Percentiles rank a stretch among this genome's conserved stretches.
These are phyloP conservation scores for Ceratocystis variospora DNA, from an alignment of 2,329 filamentous ascomycete genomes.

Conservation along the genomic window DNA sequence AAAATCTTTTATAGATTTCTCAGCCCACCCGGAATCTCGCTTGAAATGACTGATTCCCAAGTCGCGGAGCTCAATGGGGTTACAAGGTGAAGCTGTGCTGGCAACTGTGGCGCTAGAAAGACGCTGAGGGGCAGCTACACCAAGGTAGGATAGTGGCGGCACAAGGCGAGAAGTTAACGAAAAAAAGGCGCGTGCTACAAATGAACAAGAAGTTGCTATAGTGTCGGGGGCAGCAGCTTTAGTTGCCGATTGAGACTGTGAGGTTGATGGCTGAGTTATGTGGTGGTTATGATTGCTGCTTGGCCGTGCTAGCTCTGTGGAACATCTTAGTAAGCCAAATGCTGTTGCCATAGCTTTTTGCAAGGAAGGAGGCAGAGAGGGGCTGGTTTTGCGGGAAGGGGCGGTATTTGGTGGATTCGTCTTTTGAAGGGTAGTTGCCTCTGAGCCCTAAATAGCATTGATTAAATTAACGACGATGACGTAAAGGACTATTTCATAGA, in stretches of 20 bases:
- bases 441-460: background rate
- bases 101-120: background rate
- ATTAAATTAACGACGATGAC: background rate
- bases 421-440: background rate
- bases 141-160: background rate
- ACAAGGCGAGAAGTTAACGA: background rate
- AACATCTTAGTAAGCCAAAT: conserved; percentile 14
- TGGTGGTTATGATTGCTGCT: background rate
- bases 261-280: background rate
- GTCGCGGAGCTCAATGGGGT: conserved; percentile 11
- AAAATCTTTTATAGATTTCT: background rate
- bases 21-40: background rate
- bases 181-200: background rate
- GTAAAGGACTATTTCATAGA: background rate
- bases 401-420: background rate
- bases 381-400: background rate
- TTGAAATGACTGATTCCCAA: background rate
- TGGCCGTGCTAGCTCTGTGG: conserved; percentile 1
- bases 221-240: background rate
- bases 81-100: background rate
- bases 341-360: background rate
- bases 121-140: background rate
- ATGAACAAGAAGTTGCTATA: background rate
- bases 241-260: background rate
- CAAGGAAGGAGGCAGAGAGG: background rate